phyloP scores from a whole-genome alignment of 2,329 filamentous ascomycete species.

The Exophiala dermatitidis region DNA sequence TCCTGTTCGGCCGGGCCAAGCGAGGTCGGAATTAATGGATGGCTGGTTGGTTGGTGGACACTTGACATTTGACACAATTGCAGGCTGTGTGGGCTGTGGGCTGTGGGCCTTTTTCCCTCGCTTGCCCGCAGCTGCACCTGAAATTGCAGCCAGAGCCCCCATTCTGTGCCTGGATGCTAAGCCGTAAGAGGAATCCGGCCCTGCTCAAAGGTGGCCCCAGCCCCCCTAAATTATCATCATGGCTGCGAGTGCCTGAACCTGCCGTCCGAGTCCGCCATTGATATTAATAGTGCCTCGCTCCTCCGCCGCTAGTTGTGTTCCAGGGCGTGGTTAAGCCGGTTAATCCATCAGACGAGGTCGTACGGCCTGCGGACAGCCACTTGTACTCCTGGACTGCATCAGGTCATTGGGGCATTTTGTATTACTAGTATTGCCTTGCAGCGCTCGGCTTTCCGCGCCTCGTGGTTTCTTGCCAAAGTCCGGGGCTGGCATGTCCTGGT shows the following conservation, averaged over 20 bases:
- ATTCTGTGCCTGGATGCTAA: not conserved
- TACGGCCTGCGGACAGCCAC: no score
- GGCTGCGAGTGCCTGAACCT: not conserved
- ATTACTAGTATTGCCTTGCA: not conserved
- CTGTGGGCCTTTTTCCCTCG: not conserved
- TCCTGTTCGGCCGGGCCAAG: not conserved
- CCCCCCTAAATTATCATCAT: not conserved
- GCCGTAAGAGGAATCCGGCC: not conserved
- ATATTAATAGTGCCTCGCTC: slow-evolving; percentile 23
- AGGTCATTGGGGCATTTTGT: no score
- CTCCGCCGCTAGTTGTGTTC: slow-evolving; percentile 17
- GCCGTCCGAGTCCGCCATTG: not conserved
- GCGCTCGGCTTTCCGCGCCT: not conserved
- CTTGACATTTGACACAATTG: not conserved
- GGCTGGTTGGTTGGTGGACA: not conserved
- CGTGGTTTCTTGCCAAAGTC: not conserved
- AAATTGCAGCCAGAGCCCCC: not conserved
- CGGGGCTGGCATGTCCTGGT: not conserved
- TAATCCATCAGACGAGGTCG: no score
- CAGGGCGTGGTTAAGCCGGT: not conserved
- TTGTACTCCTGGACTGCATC: no score
- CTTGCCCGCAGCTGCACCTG: not conserved
- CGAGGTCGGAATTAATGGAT: not conserved
- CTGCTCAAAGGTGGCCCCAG: not conserved
- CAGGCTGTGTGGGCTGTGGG: not conserved